phyloP scores from a whole-genome alignment of 805 yeast species.

The Starmerella bombi region DNA sequence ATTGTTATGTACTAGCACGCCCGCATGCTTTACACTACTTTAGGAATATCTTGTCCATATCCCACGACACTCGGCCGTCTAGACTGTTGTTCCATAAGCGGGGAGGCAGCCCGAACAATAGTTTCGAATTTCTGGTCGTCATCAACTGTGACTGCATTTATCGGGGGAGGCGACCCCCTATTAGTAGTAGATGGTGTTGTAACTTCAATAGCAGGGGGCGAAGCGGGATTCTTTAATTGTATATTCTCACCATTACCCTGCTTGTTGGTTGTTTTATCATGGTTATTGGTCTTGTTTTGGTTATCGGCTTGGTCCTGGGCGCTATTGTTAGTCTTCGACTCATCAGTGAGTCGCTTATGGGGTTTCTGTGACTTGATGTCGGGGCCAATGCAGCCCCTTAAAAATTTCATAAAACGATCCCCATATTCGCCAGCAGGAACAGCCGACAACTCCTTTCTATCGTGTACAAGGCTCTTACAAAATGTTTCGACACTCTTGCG shows the following conservation, averaged over 20 bases:
- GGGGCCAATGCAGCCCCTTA: slow-evolving; percentile 27
- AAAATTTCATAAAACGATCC: slow-evolving; percentile 64
- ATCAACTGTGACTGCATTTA: background rate
- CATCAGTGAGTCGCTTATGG: slow-evolving; percentile 5
- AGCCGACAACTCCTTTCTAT: slow-evolving; percentile 64
- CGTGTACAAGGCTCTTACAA: slow-evolving; percentile 61
- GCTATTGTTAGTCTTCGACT: background rate
- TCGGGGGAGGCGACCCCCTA: background rate
- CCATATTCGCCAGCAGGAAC: slow-evolving; percentile 88
- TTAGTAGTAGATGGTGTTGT: too few species aligned
- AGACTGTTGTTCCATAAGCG: slow-evolving; percentile 1
- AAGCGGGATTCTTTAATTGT: too few species aligned
- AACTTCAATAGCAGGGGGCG: background rate
- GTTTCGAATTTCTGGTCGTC: background rate
- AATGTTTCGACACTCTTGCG: slow-evolving; percentile 73
- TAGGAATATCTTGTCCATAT: slow-evolving; percentile 3
- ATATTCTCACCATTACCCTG: too few species aligned
- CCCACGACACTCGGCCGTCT: slow-evolving; percentile 11
- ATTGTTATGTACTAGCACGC: too few species aligned
- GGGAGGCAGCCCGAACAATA: slow-evolving; percentile 1
- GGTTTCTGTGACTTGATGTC: slow-evolving; percentile 13
- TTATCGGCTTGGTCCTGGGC: background rate
- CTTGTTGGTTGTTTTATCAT: background rate
- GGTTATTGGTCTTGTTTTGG: background rate
- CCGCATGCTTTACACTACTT: slow-evolving; percentile 3